Evolutionary conservation across 1,139 yeast genomes (phyloP).

Genomic region (Lodderomyces parapsilosis): DNA sequence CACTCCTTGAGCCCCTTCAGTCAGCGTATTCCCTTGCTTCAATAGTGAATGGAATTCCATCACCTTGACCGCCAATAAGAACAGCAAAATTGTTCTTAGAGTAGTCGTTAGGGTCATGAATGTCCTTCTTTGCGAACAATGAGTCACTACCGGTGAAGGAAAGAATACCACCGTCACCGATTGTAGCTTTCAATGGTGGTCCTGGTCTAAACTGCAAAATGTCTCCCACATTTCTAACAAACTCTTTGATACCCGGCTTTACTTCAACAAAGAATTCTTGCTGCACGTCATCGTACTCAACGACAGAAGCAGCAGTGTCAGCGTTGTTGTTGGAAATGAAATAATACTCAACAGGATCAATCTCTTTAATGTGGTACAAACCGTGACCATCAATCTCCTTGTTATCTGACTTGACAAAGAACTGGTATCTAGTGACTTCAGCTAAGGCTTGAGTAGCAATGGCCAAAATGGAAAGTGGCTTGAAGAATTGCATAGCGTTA

Average conservation of each 20-base stretch:
- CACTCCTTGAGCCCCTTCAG: background rate
- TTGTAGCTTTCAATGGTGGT: conserved; percentile 11
- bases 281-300: conserved; percentile 34
- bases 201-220: conserved; percentile 13
- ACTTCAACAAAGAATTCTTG: conserved; percentile 1
- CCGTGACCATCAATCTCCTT: conserved; percentile 25
- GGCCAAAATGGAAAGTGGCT: conserved; percentile 16
- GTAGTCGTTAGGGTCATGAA: conserved; percentile 42
- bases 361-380: conserved; percentile 43
- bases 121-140: conserved; percentile 40
- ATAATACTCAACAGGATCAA: conserved; percentile 53
- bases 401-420: conserved; percentile 23
- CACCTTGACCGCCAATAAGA: conserved; percentile 15
- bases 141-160: conserved; percentile 27
- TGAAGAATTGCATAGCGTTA: conserved; percentile 11
- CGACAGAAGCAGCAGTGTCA: conserved; percentile 9
- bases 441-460: conserved; percentile 21
- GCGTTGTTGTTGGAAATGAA: conserved; percentile 20
- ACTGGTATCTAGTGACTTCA: conserved; percentile 17
- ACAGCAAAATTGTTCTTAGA: conserved; percentile 29
- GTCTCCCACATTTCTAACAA: background rate
- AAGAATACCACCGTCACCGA: conserved; percentile 24
- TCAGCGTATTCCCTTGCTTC: conserved; percentile 9
- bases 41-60: conserved; percentile 22
- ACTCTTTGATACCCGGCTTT: background rate